Evolutionary conservation across 2,329 filamentous ascomycete genomes (phyloP).

Genomic region (Curvularia verruculosa): DNA sequence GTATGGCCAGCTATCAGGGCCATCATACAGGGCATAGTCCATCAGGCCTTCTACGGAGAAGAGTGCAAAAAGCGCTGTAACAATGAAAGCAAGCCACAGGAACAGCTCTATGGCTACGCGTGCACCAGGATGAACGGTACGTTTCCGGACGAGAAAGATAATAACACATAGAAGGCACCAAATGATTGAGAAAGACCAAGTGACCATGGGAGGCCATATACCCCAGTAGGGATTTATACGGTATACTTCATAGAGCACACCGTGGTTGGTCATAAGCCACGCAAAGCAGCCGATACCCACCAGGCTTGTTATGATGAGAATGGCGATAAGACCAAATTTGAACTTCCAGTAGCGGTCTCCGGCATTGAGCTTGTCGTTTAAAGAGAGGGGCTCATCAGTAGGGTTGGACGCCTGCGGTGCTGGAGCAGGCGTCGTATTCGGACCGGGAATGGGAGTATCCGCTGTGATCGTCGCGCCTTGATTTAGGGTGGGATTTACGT

Average conservation of each 20-base stretch:
- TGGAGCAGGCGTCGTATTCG: constrained; percentile 3
- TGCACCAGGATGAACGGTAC: constrained; percentile 42
- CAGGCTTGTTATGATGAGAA: constrained; percentile 32
- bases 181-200: constrained; percentile 38
- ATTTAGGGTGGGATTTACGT: not conserved
- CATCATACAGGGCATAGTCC: constrained; percentile 30
- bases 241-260: constrained; percentile 7
- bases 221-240: constrained; percentile 21
- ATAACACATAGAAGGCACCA: constrained; percentile 39
- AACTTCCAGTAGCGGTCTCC: constrained; percentile 42
- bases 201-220: constrained; percentile 36
- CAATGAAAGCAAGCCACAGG: constrained; percentile 44
- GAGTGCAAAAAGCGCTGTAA: constrained; percentile 36
- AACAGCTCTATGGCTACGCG: constrained; percentile 46
- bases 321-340: constrained; percentile 33
- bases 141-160: constrained; percentile 34
- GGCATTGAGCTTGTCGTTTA: constrained; percentile 35
- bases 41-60: constrained; percentile 19
- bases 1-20: constrained; percentile 10
- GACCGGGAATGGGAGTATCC: constrained; percentile 5
- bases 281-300: constrained; percentile 43
- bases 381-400: constrained; percentile 20
- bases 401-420: constrained; percentile 4
- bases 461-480: constrained; percentile 8
- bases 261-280: constrained; percentile 23